Conservation (phyloP, 768 basidiomycete species). For the Cytidiella melzeri region DNA sequence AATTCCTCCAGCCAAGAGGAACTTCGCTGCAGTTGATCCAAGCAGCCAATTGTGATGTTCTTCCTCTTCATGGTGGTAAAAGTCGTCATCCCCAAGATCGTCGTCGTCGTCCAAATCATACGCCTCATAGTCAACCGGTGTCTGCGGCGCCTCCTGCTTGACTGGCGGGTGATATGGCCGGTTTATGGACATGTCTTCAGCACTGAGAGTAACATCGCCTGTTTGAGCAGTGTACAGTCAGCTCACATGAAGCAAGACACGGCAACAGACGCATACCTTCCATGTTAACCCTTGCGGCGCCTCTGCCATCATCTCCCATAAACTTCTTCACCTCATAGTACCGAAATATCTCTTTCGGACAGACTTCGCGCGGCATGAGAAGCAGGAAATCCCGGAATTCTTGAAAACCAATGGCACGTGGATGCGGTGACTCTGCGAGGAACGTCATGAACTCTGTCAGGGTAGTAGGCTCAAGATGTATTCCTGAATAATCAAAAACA, state of each 20-base stretch:
- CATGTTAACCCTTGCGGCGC: conserved; percentile 78
- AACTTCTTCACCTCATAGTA: conserved; percentile 70
- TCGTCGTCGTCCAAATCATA: conserved; percentile 33
- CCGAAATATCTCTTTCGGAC: conserved; percentile 78
- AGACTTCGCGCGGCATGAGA: conserved; percentile 75
- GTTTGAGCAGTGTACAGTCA: neutral
- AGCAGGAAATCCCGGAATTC: conserved; percentile 90
- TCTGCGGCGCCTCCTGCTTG: conserved; percentile 8
- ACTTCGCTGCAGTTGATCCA: conserved; percentile 73
- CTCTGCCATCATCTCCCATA: conserved; percentile 70
- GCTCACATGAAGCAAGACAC: no score
- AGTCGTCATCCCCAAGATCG: conserved; percentile 36
- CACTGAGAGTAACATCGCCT: conserved; percentile 78
- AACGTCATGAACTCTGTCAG: conserved; percentile 76
- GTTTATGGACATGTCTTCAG: conserved; percentile 54
- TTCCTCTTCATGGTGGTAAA: conserved; percentile 47
- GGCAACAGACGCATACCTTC: conserved; percentile 59
- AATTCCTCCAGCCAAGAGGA: conserved; percentile 88
- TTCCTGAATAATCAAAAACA: no score
- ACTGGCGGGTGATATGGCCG: conserved; percentile 9
- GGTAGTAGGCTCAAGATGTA: conserved; percentile 61
- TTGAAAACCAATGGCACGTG: conserved; percentile 66
- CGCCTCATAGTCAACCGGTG: conserved; percentile 23
- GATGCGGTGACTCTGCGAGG: conserved; percentile 66
- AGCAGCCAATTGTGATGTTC: conserved; percentile 58